These are phyloP conservation scores for Cladophialophora chaetospira DNA, from an alignment of 2,329 filamentous ascomycete species.

Conservation along the genomic window DNA sequence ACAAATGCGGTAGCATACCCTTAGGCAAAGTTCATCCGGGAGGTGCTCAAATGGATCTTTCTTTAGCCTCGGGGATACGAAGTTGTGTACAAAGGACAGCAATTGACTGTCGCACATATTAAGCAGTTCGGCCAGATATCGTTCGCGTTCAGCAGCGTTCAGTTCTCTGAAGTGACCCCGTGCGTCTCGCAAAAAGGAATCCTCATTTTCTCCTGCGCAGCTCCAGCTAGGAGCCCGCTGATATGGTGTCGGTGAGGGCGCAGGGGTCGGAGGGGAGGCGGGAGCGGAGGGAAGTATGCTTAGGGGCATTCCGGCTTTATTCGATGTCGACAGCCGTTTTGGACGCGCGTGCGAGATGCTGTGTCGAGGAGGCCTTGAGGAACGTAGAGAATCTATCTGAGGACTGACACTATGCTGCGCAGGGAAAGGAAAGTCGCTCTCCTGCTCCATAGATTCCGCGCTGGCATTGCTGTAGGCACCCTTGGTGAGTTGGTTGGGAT, in stretches of 20 bases:
- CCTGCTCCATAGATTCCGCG: conserved; percentile 36
- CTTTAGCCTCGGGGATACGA: conserved; percentile 89
- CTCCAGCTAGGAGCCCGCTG: conserved; percentile 58
- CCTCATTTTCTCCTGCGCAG: conserved; percentile 65
- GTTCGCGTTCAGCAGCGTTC: conserved; percentile 73
- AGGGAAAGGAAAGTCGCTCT: conserved; percentile 38
- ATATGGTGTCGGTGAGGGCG: conserved; percentile 65
- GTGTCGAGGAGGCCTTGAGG: conserved; percentile 37
- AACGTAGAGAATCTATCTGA: conserved; percentile 36
- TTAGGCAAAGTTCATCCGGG: conserved; percentile 87
- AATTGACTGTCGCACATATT: conserved; percentile 95
- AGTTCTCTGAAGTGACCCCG: conserved; percentile 78
- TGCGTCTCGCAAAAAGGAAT: conserved; percentile 77
- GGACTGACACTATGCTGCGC: conserved; percentile 35
- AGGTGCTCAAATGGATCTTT: conserved; percentile 93
- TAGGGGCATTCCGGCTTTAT: conserved; percentile 54
- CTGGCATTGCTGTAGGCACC: conserved; percentile 20
- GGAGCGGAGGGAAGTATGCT: conserved; percentile 66
- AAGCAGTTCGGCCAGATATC: conserved; percentile 81
- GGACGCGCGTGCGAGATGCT: conserved; percentile 34
- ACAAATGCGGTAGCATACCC: conserved; percentile 57
- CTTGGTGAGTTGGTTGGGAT: conserved; percentile 27
- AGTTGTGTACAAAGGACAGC: conserved; percentile 92
- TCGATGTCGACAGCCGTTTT: conserved; percentile 31
- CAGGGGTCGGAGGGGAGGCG: conserved; percentile 67